phyloP scores from a whole-genome alignment of 176 grass and related monocot genomes.

The Avena eriantha region DNA sequence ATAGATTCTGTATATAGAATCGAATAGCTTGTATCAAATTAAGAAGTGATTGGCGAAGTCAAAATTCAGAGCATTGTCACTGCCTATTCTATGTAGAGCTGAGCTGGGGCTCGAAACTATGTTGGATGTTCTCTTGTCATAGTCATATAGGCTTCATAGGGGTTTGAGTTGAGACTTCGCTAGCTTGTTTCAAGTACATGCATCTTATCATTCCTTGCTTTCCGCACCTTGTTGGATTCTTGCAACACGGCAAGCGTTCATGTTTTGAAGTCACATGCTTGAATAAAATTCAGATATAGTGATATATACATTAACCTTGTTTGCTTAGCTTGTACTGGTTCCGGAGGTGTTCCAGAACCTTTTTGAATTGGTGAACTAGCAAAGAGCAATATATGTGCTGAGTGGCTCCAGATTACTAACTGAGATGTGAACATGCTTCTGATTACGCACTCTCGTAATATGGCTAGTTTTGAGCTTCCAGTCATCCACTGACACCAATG shows the following conservation, averaged over 20 bases:
- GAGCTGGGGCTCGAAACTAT: not conserved
- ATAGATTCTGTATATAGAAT: slow-evolving; percentile 51
- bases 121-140: slow-evolving; percentile 6
- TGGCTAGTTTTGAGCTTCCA: too few species aligned
- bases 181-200: slow-evolving; percentile 21
- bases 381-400: not conserved
- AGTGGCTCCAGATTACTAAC: not conserved
- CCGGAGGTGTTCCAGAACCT: not conserved
- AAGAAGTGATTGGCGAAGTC: slow-evolving; percentile 25
- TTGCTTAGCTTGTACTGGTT: not conserved
- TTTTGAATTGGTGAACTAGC: not conserved
- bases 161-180: slow-evolving; percentile 17
- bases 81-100: slow-evolving; percentile 8
- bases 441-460: not conserved
- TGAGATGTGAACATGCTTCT: not conserved
- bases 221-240: slow-evolving; percentile 42
- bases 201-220: slow-evolving; percentile 45
- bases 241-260: slow-evolving; percentile 4
- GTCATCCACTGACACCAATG: not conserved
- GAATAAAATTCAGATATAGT: not conserved
- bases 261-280: not conserved
- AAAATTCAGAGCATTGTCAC: not conserved
- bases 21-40: slow-evolving; percentile 21
- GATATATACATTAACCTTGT: not conserved
- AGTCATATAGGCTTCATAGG: not conserved